A percentile compares a stretch with the other conserved stretches of the same genome.
Evolutionary conservation across 2,329 filamentous ascomycete genomes (phyloP).

Genomic region (Cladophialophora bantiana): DNA sequence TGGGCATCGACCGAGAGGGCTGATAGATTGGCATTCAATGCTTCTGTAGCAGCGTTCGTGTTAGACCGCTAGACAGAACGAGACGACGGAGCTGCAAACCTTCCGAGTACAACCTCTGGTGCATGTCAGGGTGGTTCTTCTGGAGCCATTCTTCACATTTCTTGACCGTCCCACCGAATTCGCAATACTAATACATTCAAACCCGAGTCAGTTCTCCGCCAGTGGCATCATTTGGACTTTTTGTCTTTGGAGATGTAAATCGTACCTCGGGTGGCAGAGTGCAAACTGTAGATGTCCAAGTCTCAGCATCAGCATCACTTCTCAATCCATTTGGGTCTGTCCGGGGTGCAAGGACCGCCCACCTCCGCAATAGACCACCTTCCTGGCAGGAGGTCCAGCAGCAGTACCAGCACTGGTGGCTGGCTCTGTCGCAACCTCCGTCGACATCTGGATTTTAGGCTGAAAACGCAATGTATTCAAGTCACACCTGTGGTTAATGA

Average conservation of each 20-base stretch:
- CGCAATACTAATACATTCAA: slow-evolving; percentile 77
- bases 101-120: slow-evolving; percentile 82
- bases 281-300: slow-evolving; percentile 59
- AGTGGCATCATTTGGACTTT: background rate
- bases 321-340: background rate
- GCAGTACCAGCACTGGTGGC: background rate
- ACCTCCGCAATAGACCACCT: slow-evolving; percentile 69
- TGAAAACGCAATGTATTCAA: slow-evolving; percentile 28
- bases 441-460: slow-evolving; percentile 35
- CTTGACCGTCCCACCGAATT: slow-evolving; percentile 94
- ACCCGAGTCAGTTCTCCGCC: background rate
- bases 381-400: slow-evolving; percentile 58
- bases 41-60: slow-evolving; percentile 60
- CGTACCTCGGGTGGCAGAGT: slow-evolving; percentile 71
- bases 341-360: slow-evolving; percentile 40
- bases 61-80: slow-evolving; percentile 16
- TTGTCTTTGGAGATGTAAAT: slow-evolving; percentile 38
- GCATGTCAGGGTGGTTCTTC: slow-evolving; percentile 74
- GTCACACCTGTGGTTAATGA: slow-evolving; percentile 30
- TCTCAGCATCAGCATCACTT: slow-evolving; percentile 30
- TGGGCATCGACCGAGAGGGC: slow-evolving; percentile 88
- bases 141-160: slow-evolving; percentile 98
- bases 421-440: slow-evolving; percentile 43
- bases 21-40: slow-evolving; percentile 81
- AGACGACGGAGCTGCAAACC: slow-evolving; percentile 61